phyloP scores from a whole-genome alignment of 1,284 basidiomycete genomes.

The Thelephora terrestris region DNA sequence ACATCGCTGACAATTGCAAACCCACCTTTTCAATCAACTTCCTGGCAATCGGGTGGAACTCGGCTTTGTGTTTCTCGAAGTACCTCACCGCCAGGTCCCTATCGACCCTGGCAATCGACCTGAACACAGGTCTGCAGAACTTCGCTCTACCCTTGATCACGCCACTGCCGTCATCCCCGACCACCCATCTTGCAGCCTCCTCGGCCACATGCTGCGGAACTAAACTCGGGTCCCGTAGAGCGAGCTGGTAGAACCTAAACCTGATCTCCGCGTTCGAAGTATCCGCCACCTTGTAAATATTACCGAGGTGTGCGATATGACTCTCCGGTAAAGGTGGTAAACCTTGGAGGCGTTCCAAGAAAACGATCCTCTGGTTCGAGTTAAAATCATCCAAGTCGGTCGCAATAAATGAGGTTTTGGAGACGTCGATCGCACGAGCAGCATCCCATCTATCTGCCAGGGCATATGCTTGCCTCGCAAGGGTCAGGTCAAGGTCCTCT shows the following conservation, averaged over 20 bases:
- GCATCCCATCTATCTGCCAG: conserved; percentile 75
- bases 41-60: conserved; percentile 72
- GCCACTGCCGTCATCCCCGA: conserved; percentile 47
- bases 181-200: conserved; percentile 59
- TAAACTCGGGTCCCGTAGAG: conserved; percentile 40
- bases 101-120: conserved; percentile 47
- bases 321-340: conserved; percentile 43
- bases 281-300: conserved; percentile 40
- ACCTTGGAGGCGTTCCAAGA: conserved; percentile 61
- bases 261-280: conserved; percentile 67
- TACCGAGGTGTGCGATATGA: conserved; percentile 46
- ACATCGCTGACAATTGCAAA: neutral
- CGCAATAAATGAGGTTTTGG: conserved; percentile 38
- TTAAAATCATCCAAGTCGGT: conserved; percentile 50
- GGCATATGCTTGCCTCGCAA: conserved; percentile 61
- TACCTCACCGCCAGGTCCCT: conserved; percentile 48
- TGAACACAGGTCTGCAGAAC: conserved; percentile 65
- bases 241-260: conserved; percentile 60
- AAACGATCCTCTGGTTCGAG: conserved; percentile 67
- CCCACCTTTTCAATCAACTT: conserved; percentile 64
- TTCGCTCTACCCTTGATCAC: conserved; percentile 73
- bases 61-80: conserved; percentile 40
- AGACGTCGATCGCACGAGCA: conserved; percentile 41
- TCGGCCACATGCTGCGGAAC: conserved; percentile 39
- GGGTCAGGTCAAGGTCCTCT: conserved; percentile 74